These are phyloP conservation scores for Strigomonas galati DNA, from an alignment of 208 protist genomes.

Conservation along the genomic window DNA sequence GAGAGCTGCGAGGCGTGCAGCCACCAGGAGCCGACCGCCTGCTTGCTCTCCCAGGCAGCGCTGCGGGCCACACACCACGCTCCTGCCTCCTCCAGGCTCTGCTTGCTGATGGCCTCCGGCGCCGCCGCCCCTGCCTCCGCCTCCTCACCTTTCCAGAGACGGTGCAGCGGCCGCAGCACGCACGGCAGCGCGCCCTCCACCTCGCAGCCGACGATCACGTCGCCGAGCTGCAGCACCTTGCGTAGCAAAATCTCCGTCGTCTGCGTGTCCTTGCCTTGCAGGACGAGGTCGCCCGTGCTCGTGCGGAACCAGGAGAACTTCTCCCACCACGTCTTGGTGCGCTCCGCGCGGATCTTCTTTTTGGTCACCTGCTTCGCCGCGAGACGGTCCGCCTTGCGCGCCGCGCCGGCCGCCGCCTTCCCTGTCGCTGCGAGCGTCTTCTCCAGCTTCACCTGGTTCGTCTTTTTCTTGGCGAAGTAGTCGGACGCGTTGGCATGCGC, in stretches of 20 bases:
- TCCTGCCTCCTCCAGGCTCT: conserved; percentile 88
- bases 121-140: background rate
- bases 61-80: conserved; percentile 90
- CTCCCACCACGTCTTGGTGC: conserved; percentile 97
- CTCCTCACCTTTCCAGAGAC: conserved; percentile 21
- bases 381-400: conserved; percentile 52
- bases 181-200: conserved; percentile 90
- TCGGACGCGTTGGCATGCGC: conserved; percentile 94
- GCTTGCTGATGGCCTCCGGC: background rate
- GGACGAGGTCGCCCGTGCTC: conserved; percentile 94
- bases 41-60: conserved; percentile 94
- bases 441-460: conserved; percentile 75
- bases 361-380: conserved; percentile 65
- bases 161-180: conserved; percentile 90
- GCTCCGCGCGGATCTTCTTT: conserved; percentile 79
- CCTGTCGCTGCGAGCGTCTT: conserved; percentile 78
- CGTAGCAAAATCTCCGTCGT: conserved; percentile 95
- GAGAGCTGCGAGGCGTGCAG: conserved; percentile 86
- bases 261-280: conserved; percentile 92
- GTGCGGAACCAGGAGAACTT: conserved; percentile 98
- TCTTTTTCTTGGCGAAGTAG: conserved; percentile 90
- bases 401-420: conserved; percentile 84
- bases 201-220: conserved; percentile 97
- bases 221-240: conserved; percentile 67
- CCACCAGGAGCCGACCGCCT: conserved; percentile 93